Base-by-base conservation (phyloP, 2,329 filamentous ascomycete genomes). In the Coleophoma eucalyptorum region DNA sequence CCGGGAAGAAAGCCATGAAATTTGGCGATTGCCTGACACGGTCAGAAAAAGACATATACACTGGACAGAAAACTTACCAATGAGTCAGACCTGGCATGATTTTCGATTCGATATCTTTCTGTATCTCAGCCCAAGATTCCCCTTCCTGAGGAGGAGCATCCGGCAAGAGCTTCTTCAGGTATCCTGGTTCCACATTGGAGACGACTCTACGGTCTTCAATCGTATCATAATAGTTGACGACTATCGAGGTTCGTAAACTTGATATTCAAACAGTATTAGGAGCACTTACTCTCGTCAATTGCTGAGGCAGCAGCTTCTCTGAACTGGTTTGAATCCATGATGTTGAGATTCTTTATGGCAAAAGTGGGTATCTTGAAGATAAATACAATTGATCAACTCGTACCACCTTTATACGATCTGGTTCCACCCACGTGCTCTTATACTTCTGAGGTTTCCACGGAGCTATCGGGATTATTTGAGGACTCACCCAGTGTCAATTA, bases 1-100 rank as follows among this genome's bases (percentile, higher is more conserved):
- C 90, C 1, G 93, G 89, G 71, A 94, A 97, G 76, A 95, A 97
- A 42, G 93, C 93, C 82, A 97, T 90, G 77, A 96, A 97, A 65
- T 93, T 91, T 15, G 90, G 93, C 2, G 86, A 90, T 67, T 96
- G 87, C 91, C 76, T 78, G 43, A 13, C 7, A 11, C 18, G 16
- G 26, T 44, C 34, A 13, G 31, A 31, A 15, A 5, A n/a, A 26
- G 11, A 44, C 4, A 16, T 15, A n/a, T 26, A 31, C 13, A 42
- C n/a, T 43, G 3, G 16, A 33, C 37, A 20, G n/a, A 19, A 37
- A 16, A 51, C 66, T 42, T 63, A 78, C 79, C 93, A 97, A 71
- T 97, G 93, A 0, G 93, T 97, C 49, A 97, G 76, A 5, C 93
- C 93, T 0, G 93, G 93, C 66, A 96, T 83, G 65, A 97, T 96